These are phyloP conservation scores for Lactarius evosmus DNA, from an alignment of 768 basidiomycete species.

Conservation along the genomic window DNA sequence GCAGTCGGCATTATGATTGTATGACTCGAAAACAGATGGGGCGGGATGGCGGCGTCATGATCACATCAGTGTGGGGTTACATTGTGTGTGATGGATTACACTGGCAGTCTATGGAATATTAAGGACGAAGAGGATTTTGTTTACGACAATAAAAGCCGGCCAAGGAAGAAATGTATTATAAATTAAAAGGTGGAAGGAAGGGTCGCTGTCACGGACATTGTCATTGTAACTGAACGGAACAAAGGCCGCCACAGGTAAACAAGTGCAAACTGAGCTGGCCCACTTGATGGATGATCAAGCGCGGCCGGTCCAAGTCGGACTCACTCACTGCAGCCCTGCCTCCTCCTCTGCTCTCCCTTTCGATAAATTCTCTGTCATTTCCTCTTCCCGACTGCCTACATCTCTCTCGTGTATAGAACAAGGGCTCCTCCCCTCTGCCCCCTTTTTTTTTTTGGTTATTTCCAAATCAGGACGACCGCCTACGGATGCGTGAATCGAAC, in stretches of 20 bases:
- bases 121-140: too few species aligned
- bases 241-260: conserved; percentile 25
- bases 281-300: conserved; percentile 29
- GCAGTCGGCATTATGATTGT: conserved; percentile 26
- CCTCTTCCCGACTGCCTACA: too few species aligned
- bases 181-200: too few species aligned
- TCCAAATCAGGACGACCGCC: not conserved
- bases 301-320: conserved; percentile 15
- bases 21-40: not conserved
- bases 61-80: not conserved
- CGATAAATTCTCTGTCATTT: not conserved
- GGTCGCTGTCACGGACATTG: too few species aligned
- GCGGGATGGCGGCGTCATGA: not conserved
- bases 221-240: not conserved
- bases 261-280: conserved; percentile 14
- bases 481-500: conserved; percentile 86
- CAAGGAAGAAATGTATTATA: not conserved
- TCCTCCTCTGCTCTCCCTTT: conserved; percentile 6
- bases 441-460: conserved; percentile 5
- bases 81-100: not conserved
- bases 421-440: not conserved
- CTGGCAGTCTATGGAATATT: too few species aligned
- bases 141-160: not conserved
- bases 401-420: not conserved
- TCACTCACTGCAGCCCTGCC: conserved; percentile 16